Evolutionary conservation across 305 asterid species (phyloP), one percentile per base, ranked within the genome.

Genomic region (Salvia sclarea): DNA sequence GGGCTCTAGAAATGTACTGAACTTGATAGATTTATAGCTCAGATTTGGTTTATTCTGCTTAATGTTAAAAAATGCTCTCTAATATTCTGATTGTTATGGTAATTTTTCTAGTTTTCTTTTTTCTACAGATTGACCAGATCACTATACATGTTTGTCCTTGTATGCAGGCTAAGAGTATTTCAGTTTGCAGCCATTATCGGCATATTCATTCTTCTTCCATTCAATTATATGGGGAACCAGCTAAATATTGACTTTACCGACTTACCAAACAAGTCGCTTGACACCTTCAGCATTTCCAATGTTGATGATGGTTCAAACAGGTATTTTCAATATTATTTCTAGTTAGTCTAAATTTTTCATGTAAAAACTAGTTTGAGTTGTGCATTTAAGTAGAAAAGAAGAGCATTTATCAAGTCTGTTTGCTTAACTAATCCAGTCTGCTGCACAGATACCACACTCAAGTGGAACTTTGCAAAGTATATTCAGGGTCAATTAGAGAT

Each of bases 141-240:
- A 70, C 67, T 30, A 44, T 66, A 52, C 61, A 63, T 59, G 41
- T 44, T 38, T 40, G 14, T 21, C 40, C 58, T 54, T 66, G 16
- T 50, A 52, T 80, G 83, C 90, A 91, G 99, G 79, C 80, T 92
- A 73, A 91, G 76, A 82, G 83, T 94, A 11, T 94, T 94, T 79
- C 53, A 82, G 65, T 86, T 91, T 83, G 99, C 96, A n/a, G 85
- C 65, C 48, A 71, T 81, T 54, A 64, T 94, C 37, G 99, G 99
- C 76, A 49, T 89, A 68, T 82, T 83, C 71, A 74, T 94, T 80
- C 97, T 94, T 76, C 91, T 94, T 73, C 99, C 99, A 7, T 82
- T 94, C 85, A 94, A 94, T 82, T 94, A 80, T 78, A 81, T 86
- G 91, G 99, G 99, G 80, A 86, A 79, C 74, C 97, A 94, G 79